Percentiles rank a stretch among this genome's conserved stretches.
Conservation (phyloP, 495 filamentous ascomycete species). For the Sabuloglossum arenarium region DNA sequence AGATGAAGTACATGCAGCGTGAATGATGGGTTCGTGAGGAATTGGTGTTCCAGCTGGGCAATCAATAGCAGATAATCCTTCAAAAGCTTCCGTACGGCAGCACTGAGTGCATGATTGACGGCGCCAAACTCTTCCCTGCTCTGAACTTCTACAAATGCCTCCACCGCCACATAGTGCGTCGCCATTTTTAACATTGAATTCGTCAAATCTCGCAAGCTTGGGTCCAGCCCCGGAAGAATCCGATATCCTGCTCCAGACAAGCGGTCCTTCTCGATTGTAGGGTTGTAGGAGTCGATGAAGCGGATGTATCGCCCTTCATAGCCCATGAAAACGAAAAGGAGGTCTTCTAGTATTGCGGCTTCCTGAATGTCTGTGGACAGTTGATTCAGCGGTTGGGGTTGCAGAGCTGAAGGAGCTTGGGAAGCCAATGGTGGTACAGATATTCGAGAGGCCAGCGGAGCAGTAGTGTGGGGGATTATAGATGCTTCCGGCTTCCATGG, state of each 20-base stretch:
- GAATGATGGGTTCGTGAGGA: slow-evolving; percentile 68
- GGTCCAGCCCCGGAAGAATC: slow-evolving; percentile 68
- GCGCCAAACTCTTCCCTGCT: slow-evolving; percentile 82
- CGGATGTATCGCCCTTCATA: slow-evolving; percentile 94
- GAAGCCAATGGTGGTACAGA: slow-evolving; percentile 66
- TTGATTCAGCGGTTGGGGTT: slow-evolving; percentile 49
- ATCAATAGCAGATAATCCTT: slow-evolving; percentile 87
- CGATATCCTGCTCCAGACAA: slow-evolving; percentile 61
- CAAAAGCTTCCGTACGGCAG: slow-evolving; percentile 71
- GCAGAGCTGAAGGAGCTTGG: slow-evolving; percentile 43
- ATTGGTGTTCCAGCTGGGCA: slow-evolving; percentile 79
- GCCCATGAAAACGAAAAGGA: slow-evolving; percentile 95
- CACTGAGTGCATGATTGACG: slow-evolving; percentile 92
- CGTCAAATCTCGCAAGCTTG: slow-evolving; percentile 73
- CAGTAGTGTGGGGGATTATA: slow-evolving; percentile 64
- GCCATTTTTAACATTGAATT: slow-evolving; percentile 87
- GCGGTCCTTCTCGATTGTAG: slow-evolving; percentile 63
- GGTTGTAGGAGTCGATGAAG: slow-evolving; percentile 62
- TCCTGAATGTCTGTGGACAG: slow-evolving; percentile 68
- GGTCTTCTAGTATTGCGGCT: slow-evolving; percentile 65
- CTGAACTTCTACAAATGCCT: slow-evolving; percentile 85
- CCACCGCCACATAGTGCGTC: slow-evolving; percentile 73
- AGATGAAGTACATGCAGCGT: slow-evolving; percentile 84
- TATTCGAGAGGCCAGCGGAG: slow-evolving; percentile 69
- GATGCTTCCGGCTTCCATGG: slow-evolving; percentile 72